These are phyloP conservation scores for Intubia oerlemansii DNA, from an alignment of 2,329 filamentous ascomycete species.

Conservation along the genomic window DNA sequence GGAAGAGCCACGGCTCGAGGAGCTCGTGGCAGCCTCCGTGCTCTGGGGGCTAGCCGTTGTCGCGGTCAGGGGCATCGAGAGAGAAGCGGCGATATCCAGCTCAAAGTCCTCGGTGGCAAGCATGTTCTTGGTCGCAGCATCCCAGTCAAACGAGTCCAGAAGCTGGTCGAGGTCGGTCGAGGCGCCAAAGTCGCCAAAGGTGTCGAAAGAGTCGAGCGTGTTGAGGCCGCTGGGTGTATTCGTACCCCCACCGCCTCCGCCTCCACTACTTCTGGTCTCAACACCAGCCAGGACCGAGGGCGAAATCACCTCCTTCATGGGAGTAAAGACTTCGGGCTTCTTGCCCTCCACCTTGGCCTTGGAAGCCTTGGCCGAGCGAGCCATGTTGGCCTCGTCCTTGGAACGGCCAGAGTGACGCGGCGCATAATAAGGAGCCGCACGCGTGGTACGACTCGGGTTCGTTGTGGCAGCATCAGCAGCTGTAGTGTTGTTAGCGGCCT, in stretches of 20 bases:
- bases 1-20: too few relatives aligned
- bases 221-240: slow-evolving; percentile 1
- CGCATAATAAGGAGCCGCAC: slow-evolving; percentile 3
- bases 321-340: slow-evolving; percentile 1
- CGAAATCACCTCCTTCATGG: too few relatives aligned
- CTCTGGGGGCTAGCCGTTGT: background rate
- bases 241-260: slow-evolving; percentile 1
- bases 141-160: slow-evolving; percentile 7
- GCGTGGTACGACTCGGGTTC: too few relatives aligned
- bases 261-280: too few relatives aligned
- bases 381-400: slow-evolving; percentile 2
- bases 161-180: too few relatives aligned
- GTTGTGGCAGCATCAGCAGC: too few relatives aligned
- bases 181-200: too few relatives aligned
- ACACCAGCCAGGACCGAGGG: too few relatives aligned
- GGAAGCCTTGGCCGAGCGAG: slow-evolving; percentile 2
- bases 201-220: slow-evolving; percentile 1
- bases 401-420: slow-evolving; percentile 5
- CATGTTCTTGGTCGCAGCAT: slow-evolving; percentile 1
- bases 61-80: slow-evolving; percentile 1
- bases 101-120: slow-evolving; percentile 5
- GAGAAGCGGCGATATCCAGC: slow-evolving; percentile 2
- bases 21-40: too few relatives aligned
- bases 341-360: slow-evolving; percentile 6
- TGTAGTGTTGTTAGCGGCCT: background rate